These are phyloP conservation scores for Talaromyces atroroseus DNA, from an alignment of 2,329 filamentous ascomycete genomes.

Conservation along the genomic window DNA sequence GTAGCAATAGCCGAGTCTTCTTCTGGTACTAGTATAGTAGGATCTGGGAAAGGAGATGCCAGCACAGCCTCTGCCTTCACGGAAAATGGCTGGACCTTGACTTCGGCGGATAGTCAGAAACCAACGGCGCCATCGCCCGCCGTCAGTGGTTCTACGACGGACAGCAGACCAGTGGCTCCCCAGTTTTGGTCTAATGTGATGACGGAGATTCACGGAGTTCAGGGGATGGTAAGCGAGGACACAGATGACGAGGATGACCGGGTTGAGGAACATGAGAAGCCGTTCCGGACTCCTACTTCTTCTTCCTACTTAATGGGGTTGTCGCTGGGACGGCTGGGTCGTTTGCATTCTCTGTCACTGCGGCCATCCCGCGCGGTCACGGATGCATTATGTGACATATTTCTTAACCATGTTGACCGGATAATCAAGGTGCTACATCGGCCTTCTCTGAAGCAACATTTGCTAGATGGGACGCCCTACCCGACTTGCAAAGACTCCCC, in stretches of 20 bases:
- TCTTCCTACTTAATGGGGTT: conserved; percentile 1
- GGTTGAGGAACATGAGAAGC: background rate
- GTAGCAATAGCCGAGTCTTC: background rate
- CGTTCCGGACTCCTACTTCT: background rate
- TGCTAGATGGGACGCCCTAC: conserved; percentile 14
- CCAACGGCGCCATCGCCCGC: background rate
- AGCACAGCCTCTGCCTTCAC: background rate
- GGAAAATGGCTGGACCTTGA: background rate
- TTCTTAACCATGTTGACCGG: conserved; percentile 18
- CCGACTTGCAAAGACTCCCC: background rate
- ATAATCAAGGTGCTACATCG: conserved; percentile 20
- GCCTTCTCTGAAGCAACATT: conserved; percentile 15
- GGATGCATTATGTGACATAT: conserved; percentile 14
- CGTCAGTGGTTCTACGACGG: background rate
- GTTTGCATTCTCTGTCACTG: background rate
- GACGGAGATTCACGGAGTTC: conserved; percentile 1
- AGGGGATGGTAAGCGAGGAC: conserved; percentile 1
- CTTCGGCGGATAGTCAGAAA: background rate
- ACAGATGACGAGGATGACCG: conserved; percentile 1
- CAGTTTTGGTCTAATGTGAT: background rate
- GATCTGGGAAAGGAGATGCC: background rate
- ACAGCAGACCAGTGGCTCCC: background rate
- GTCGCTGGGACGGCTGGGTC: background rate
- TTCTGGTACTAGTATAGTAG: background rate
- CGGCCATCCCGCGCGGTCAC: conserved; percentile 5